These are phyloP conservation scores for Ilex paraguariensis DNA, from an alignment of 305 asterid species.

Conservation along the genomic window DNA sequence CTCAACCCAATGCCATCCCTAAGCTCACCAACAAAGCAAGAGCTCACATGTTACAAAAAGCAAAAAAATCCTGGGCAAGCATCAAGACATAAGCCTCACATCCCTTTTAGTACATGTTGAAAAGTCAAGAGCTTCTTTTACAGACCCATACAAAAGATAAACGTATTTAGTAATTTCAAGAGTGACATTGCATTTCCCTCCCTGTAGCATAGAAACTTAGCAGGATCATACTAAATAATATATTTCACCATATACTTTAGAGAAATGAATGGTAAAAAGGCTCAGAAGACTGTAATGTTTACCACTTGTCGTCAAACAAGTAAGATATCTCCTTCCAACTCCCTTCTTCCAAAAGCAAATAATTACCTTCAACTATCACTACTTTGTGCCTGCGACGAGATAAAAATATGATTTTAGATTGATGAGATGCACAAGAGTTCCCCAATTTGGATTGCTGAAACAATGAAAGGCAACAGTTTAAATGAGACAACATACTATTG, in stretches of 20 bases:
- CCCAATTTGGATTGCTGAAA: neutral
- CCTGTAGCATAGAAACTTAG: neutral
- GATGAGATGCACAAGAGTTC: neutral
- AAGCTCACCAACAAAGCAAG: too few species aligned
- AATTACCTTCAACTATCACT: conserved; percentile 90
- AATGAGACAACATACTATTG: neutral
- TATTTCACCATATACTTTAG: neutral
- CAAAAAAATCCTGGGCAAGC: too few species aligned
- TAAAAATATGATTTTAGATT: conserved; percentile 8
- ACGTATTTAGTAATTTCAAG: too few species aligned
- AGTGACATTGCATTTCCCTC: neutral
- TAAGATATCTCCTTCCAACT: conserved; percentile 77
- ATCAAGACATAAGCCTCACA: too few species aligned
- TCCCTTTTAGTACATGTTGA: too few species aligned
- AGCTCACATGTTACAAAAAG: too few species aligned
- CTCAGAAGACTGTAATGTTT: conserved; percentile 10
- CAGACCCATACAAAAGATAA: too few species aligned
- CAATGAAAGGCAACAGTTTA: neutral
- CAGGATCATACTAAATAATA: neutral
- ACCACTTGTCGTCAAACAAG: conserved; percentile 89
- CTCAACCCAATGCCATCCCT: too few species aligned
- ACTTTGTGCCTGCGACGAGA: conserved; percentile 76
- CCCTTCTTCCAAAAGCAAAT: conserved; percentile 73
- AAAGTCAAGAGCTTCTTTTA: too few species aligned
- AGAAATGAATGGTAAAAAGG: neutral